These are phyloP conservation scores for Termitomyces bulborhizus DNA, from an alignment of 768 basidiomycete species.

Conservation along the genomic window DNA sequence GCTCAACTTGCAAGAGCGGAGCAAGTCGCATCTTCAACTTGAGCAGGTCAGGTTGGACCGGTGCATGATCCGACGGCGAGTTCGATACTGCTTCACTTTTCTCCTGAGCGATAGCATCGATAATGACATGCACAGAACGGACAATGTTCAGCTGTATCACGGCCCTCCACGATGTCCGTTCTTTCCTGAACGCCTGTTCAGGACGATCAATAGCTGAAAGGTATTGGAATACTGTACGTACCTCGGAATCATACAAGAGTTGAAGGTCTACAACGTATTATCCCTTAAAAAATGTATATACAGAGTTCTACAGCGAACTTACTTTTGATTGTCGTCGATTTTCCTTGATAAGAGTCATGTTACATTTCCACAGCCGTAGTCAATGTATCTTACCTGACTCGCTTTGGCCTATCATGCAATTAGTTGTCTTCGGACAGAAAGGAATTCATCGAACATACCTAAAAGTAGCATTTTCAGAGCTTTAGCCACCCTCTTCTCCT, in stretches of 20 bases:
- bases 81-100: constrained; percentile 12
- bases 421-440: not conserved
- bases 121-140: constrained; percentile 57
- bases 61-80: constrained; percentile 21
- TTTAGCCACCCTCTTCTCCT: constrained; percentile 40
- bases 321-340: constrained; percentile 80
- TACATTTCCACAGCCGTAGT: not conserved
- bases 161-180: constrained; percentile 59
- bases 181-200: constrained; percentile 46
- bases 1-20: constrained; percentile 59
- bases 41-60: constrained; percentile 37
- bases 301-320: constrained; percentile 20
- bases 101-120: constrained; percentile 43
- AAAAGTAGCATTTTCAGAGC: constrained; percentile 56
- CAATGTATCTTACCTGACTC: constrained; percentile 57
- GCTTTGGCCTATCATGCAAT: constrained; percentile 51
- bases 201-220: not conserved
- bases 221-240: constrained; percentile 14
- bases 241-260: constrained; percentile 57
- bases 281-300: not conserved
- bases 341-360: constrained; percentile 38
- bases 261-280: constrained; percentile 45
- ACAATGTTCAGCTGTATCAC: constrained; percentile 71
- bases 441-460: constrained; percentile 30
- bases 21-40: constrained; percentile 53